phyloP scores from a whole-genome alignment of 1,139 yeast genomes.

The Nakaseomyces nivariensis region DNA sequence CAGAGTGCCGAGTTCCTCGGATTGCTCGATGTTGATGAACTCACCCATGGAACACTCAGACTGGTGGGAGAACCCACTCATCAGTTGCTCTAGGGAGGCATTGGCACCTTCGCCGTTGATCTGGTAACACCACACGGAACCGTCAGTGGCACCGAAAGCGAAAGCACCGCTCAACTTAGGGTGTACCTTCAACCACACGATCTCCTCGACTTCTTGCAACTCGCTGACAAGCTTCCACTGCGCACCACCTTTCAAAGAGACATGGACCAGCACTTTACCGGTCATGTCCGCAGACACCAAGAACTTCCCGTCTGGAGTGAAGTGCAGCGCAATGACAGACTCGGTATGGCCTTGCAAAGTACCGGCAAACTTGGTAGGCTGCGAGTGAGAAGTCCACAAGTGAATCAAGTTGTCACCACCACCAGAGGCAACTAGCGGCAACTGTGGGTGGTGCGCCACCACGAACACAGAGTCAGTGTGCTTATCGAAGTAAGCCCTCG shows the following conservation, averaged over 20 bases:
- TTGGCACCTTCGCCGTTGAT: constrained; percentile 43
- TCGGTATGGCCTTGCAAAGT: constrained; percentile 72
- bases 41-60: constrained; percentile 70
- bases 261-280: constrained; percentile 71
- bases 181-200: constrained; percentile 69
- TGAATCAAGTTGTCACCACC: constrained; percentile 87
- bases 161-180: constrained; percentile 63
- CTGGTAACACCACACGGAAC: constrained; percentile 90
- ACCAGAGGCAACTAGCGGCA: constrained; percentile 79
- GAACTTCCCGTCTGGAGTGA: constrained; percentile 71
- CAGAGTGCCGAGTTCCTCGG: constrained; percentile 42
- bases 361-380: constrained; percentile 71
- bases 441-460: constrained; percentile 65
- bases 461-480: constrained; percentile 80
- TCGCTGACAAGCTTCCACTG: constrained; percentile 66
- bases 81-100: constrained; percentile 50
- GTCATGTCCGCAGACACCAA: constrained; percentile 90
- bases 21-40: constrained; percentile 54
- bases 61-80: constrained; percentile 76
- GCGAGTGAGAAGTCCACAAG: constrained; percentile 84
- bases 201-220: constrained; percentile 79
- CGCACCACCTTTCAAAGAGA: constrained; percentile 64
- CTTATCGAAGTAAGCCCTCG: constrained; percentile 78
- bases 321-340: constrained; percentile 75
- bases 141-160: constrained; percentile 92